Conservation (phyloP, 352 stramenopile genomes). For the Globisporangium sylvaticum region DNA sequence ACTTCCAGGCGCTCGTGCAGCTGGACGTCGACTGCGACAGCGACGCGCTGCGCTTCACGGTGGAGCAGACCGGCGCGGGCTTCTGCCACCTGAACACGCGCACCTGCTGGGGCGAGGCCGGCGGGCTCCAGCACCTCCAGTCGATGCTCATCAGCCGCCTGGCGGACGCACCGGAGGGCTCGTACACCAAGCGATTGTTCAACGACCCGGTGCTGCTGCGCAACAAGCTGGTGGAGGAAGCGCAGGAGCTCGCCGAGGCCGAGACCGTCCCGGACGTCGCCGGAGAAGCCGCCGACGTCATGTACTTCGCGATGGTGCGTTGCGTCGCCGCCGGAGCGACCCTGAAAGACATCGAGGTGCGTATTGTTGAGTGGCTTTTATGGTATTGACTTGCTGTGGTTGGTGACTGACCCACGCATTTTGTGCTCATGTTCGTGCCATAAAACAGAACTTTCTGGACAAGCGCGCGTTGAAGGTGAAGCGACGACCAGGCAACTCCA, state of each 20-base stretch:
- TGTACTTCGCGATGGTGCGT: conserved; percentile 96
- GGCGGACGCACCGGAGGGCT: conserved; percentile 87
- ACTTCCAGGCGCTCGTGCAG: conserved; percentile 90
- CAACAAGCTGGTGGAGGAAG: conserved; percentile 96
- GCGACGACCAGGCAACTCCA: conserved; percentile 83
- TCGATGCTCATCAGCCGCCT: conserved; percentile 83
- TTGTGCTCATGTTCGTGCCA: neutral
- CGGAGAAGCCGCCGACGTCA: conserved; percentile 93
- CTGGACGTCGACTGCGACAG: conserved; percentile 95
- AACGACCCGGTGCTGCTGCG: conserved; percentile 89
- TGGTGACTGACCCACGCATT: neutral
- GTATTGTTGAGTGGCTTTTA: neutral
- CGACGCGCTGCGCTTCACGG: conserved; percentile 93
- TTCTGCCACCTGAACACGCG: conserved; percentile 90
- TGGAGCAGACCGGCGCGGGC: conserved; percentile 78
- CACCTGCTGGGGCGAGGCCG: conserved; percentile 91
- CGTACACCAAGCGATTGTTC: conserved; percentile 96
- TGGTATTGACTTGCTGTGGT: neutral
- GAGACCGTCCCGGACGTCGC: conserved; percentile 86
- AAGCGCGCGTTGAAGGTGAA: conserved; percentile 92
- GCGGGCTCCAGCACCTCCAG: conserved; percentile 89
- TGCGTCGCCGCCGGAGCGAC: conserved; percentile 89
- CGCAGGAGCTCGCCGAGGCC: conserved; percentile 91
- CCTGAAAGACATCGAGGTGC: conserved; percentile 89
- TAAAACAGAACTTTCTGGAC: conserved; percentile 82